Percentiles rank a stretch among this genome's conserved stretches.
These are phyloP conservation scores for Apiosordaria backusii DNA, from an alignment of 495 filamentous ascomycete genomes.

Conservation along the genomic window DNA sequence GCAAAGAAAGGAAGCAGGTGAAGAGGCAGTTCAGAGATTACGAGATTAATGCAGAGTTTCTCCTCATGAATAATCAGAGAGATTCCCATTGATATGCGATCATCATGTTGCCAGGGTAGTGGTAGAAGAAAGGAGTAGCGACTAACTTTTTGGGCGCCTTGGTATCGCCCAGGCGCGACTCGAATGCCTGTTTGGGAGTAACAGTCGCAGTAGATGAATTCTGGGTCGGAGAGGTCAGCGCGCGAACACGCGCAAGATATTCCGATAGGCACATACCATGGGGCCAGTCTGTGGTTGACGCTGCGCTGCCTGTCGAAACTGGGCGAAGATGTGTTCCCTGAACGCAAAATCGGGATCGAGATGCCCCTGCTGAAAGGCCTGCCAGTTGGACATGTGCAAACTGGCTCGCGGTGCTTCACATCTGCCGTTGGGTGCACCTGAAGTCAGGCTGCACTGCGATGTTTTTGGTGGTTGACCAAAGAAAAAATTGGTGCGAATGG, in stretches of 20 bases:
- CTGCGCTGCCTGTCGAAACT: slow-evolving; percentile 23
- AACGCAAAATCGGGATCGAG: slow-evolving; percentile 22
- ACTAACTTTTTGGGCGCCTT: slow-evolving; percentile 87
- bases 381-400: slow-evolving; percentile 30
- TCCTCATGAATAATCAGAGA: slow-evolving; percentile 96
- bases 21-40: slow-evolving; percentile 23
- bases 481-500: slow-evolving; percentile 3
- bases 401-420: slow-evolving; percentile 21
- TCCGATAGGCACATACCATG: slow-evolving; percentile 26
- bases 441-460: slow-evolving; percentile 5
- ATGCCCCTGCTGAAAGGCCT: slow-evolving; percentile 15
- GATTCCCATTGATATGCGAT: slow-evolving; percentile 98
- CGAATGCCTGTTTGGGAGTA: slow-evolving; percentile 68
- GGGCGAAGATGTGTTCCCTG: slow-evolving; percentile 24
- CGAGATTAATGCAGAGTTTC: slow-evolving; percentile 52
- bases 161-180: slow-evolving; percentile 76
- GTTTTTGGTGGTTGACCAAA: slow-evolving; percentile 1
- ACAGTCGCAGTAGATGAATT: slow-evolving; percentile 64
- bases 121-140: slow-evolving; percentile 20
- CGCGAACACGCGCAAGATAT: slow-evolving; percentile 5
- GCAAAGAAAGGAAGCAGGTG: slow-evolving; percentile 44
- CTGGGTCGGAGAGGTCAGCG: slow-evolving; percentile 33
- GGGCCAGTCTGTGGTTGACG: background rate
- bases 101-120: slow-evolving; percentile 64
- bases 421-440: slow-evolving; percentile 19